Evolutionary conservation across 2,329 filamentous ascomycete genomes (phyloP).

Genomic region (Annulohypoxylon truncatum): DNA sequence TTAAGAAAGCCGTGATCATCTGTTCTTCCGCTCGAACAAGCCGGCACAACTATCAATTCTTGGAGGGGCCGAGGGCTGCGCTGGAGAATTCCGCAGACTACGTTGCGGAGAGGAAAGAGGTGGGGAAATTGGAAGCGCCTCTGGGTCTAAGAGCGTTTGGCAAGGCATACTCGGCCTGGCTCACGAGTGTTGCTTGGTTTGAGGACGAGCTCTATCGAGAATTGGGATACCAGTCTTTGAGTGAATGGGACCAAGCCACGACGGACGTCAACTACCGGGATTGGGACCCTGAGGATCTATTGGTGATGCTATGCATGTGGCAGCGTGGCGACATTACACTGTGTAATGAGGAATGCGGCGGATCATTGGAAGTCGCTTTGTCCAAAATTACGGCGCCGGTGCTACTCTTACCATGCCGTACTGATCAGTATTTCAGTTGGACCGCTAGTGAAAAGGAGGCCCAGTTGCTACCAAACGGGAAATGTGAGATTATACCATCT

Average conservation of each 20-base stretch:
- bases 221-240: slow-evolving; percentile 52
- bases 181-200: slow-evolving; percentile 60
- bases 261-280: slow-evolving; percentile 50
- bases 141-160: slow-evolving; percentile 59
- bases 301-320: slow-evolving; percentile 58
- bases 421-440: slow-evolving; percentile 73
- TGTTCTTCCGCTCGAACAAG: slow-evolving; percentile 60
- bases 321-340: slow-evolving; percentile 54
- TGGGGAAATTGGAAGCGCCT: slow-evolving; percentile 45
- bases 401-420: slow-evolving; percentile 70
- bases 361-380: slow-evolving; percentile 63
- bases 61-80: slow-evolving; percentile 59
- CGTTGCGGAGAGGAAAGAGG: slow-evolving; percentile 46
- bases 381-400: slow-evolving; percentile 69
- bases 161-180: slow-evolving; percentile 59
- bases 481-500: slow-evolving; percentile 50
- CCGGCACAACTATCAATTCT: slow-evolving; percentile 59
- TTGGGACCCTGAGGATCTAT: slow-evolving; percentile 59
- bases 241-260: slow-evolving; percentile 51
- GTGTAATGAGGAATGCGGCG: slow-evolving; percentile 36
- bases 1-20: slow-evolving; percentile 56
- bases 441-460: slow-evolving; percentile 52
- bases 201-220: slow-evolving; percentile 54
- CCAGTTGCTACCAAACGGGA: slow-evolving; percentile 44
- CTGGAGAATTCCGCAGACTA: slow-evolving; percentile 57